A percentile compares a stretch with the other conserved stretches of the same genome.
Evolutionary conservation across 345 rosid species (phyloP).

Genomic region (Heritiera fomes): DNA sequence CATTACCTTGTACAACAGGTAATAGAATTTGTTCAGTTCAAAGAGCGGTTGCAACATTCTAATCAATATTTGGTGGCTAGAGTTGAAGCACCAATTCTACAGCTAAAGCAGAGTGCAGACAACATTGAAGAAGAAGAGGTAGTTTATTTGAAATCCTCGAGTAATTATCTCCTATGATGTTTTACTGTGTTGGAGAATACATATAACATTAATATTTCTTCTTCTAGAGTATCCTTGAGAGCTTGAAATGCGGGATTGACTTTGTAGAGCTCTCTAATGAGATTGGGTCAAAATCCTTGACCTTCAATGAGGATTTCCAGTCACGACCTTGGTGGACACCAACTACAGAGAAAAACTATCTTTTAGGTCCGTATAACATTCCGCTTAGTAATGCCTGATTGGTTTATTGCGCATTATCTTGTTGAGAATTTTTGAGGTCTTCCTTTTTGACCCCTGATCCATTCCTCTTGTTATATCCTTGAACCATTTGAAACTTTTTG

Average conservation of each 20-base stretch:
- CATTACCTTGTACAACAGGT: conserved; percentile 54
- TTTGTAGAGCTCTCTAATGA: conserved; percentile 80
- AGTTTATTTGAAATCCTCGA: conserved; percentile 14
- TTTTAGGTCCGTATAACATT: conserved; percentile 57
- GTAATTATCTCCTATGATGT: background rate
- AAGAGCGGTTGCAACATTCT: conserved; percentile 78
- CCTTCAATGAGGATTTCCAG: conserved; percentile 84
- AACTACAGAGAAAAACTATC: conserved; percentile 70
- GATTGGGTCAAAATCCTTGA: conserved; percentile 65
- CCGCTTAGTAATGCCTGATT: background rate
- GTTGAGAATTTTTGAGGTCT: background rate
- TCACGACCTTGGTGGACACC: conserved; percentile 99
- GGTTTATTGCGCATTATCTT: background rate
- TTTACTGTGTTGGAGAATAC: conserved; percentile 12
- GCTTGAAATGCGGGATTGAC: conserved; percentile 60
- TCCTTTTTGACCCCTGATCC: background rate
- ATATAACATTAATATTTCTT: conserved; percentile 17
- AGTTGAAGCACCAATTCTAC: conserved; percentile 72
- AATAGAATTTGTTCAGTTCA: conserved; percentile 93
- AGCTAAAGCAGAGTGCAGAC: conserved; percentile 75
- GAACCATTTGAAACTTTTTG: background rate
- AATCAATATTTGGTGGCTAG: conserved; percentile 73
- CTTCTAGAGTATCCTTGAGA: conserved; percentile 69
- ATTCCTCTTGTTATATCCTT: conserved; percentile 17
- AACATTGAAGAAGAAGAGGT: conserved; percentile 83